Evolutionary conservation across 306 rosid species (phyloP).

Genomic region (Ochetophila trinervis): DNA sequence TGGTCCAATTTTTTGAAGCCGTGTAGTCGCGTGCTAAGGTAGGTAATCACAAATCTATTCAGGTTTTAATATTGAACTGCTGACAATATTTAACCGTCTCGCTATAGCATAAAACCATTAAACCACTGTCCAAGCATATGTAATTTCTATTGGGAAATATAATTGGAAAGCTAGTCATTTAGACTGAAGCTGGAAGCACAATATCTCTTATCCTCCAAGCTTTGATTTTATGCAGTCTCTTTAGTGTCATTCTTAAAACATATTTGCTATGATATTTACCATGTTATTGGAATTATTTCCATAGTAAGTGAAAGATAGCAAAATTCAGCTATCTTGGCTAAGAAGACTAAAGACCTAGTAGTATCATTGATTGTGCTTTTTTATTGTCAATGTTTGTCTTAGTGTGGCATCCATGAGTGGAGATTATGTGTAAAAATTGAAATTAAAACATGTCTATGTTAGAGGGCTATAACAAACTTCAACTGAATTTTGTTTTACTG

Average conservation of each 20-base stretch:
- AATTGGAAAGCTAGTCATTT: neutral
- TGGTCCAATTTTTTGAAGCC: slow-evolving; percentile 39
- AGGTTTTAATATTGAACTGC: neutral
- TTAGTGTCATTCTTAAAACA: too few species aligned
- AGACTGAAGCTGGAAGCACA: too few species aligned
- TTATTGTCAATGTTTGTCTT: too few species aligned
- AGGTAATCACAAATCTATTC: slow-evolving; percentile 33
- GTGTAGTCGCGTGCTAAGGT: slow-evolving; percentile 26
- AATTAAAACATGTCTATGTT: neutral
- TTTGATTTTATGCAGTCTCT: neutral
- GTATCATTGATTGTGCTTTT: too few species aligned
- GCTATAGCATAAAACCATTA: neutral
- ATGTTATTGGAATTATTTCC: too few species aligned
- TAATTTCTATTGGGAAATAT: neutral
- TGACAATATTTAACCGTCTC: neutral
- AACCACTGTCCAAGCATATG: neutral
- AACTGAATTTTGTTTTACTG: neutral
- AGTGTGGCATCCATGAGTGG: too few species aligned
- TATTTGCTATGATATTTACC: too few species aligned
- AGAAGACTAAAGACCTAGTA: too few species aligned
- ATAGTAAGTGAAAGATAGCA: too few species aligned
- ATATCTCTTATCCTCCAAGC: too few species aligned
- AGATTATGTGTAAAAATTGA: neutral
- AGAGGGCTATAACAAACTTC: neutral
- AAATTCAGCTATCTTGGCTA: too few species aligned